Conservation (phyloP, 164 flowering plant genomes). For the Tetracentron sinense region DNA sequence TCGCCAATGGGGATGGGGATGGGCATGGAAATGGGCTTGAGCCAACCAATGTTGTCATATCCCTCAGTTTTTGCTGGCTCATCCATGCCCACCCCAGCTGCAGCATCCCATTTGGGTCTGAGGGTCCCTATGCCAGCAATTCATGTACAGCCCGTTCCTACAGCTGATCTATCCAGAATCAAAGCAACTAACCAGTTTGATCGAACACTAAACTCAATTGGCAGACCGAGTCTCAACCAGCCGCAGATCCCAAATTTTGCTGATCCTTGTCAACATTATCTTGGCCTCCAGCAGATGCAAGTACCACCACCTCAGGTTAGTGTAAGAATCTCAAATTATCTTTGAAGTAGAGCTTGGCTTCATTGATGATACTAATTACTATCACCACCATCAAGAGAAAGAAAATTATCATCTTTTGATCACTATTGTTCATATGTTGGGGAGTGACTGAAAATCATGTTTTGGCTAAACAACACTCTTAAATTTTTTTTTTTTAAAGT, state of each 20-base stretch:
- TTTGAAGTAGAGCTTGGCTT: no score
- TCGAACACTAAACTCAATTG: constrained; percentile 30
- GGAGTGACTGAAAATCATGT: background rate
- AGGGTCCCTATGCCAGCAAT: constrained; percentile 56
- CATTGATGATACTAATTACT: no score
- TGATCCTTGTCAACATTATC: constrained; percentile 63
- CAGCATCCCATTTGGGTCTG: constrained; percentile 51
- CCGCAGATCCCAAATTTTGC: constrained; percentile 32
- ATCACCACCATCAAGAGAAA: no score
- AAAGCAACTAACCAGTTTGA: constrained; percentile 38
- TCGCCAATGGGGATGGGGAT: constrained; percentile 70
- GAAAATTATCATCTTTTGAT: no score
- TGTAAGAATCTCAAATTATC: background rate
- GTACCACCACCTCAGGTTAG: constrained; percentile 44
- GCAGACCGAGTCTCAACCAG: constrained; percentile 32
- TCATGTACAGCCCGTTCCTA: constrained; percentile 44
- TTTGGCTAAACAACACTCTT: background rate
- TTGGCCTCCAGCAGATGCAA: constrained; percentile 53
- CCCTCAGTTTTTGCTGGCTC: constrained; percentile 54
- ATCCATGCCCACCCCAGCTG: constrained; percentile 39
- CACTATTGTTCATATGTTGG: background rate
- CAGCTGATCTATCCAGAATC: constrained; percentile 39
- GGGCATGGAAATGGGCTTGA: constrained; percentile 66
- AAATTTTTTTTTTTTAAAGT: no score
- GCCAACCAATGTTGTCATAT: constrained; percentile 57